Evolutionary conservation across 179 eudicot genomes (phyloP).

Genomic region (Camellia oleifera): DNA sequence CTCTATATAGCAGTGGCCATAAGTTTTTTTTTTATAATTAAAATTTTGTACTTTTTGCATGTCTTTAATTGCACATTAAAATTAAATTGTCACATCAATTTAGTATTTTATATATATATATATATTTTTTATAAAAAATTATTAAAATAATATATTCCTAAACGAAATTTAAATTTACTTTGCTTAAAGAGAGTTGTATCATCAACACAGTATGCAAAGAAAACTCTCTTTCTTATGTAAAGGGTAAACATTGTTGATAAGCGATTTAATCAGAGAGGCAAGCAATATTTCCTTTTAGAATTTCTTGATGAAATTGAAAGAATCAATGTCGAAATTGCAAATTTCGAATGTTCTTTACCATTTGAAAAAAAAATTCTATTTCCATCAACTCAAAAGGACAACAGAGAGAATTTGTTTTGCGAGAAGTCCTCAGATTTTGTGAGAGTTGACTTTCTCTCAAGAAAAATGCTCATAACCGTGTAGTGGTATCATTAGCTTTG

Average conservation of each 20-base stretch:
- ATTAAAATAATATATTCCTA: too few relatives aligned
- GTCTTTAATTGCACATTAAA: background rate
- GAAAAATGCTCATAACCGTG: too few relatives aligned
- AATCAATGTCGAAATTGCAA: background rate
- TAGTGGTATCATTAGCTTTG: too few relatives aligned
- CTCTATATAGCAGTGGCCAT: background rate
- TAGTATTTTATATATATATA: too few relatives aligned
- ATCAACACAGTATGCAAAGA: too few relatives aligned
- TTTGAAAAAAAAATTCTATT: too few relatives aligned
- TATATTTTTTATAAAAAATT: too few relatives aligned
- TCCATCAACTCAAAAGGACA: too few relatives aligned
- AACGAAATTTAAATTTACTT: background rate
- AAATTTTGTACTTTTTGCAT: too few relatives aligned
- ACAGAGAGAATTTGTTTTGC: background rate
- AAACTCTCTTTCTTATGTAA: background rate
- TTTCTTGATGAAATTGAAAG: background rate
- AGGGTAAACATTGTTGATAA: background rate
- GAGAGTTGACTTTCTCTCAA: background rate
- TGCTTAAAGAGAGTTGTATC: too few relatives aligned
- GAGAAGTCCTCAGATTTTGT: background rate
- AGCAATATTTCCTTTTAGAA: background rate
- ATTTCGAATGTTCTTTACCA: background rate
- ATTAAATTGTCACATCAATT: too few relatives aligned
- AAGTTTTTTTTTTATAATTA: too few relatives aligned
- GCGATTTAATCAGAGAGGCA: background rate